Evolutionary conservation across 129 eudicot genomes (phyloP), one percentile per base, ranked within the genome.

Genomic region (Lactuca sativa): DNA sequence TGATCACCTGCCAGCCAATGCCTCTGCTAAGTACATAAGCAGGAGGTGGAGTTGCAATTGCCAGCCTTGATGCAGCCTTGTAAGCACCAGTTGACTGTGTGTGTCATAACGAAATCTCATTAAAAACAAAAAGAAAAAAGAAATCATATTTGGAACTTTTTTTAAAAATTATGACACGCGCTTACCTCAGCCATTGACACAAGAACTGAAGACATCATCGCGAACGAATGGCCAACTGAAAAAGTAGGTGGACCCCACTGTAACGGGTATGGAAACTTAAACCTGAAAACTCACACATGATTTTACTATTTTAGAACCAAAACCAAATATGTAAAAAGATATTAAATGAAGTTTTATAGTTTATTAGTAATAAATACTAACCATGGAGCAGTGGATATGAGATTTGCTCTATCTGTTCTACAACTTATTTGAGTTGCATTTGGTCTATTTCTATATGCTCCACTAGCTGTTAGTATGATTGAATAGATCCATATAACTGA

Each of bases 221-320:
- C 97, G 31, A 95, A 80, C 5, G 87, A 74, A 79, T 90, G 99
- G 18, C 99, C 99, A 0, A 91, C 97, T 3, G 95, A 82, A 61
- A 95, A 95, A 2, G 99, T 95, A 68, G 99, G 99, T 15, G 97
- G 93, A 17, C 99, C 99, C 99, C 99, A 95, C 80, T 90, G 99
- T 75, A 95, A 80, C 41, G 99, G 99, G 78, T 90, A 95, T 1
- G 97, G 97, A 70, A 95, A 87, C 81, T 78, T 90, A 63, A 95
- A 87, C 99, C 99, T 95, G 80, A 76, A 81, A 34, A 36, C 14
- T 43, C 53, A 59, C 10, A 54, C 37, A 67, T 59, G 56, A 18
- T 49, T 7, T 67, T 8, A n/a, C n/a, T 36, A 61, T 59, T 62
- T 62, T n/a, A 75, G 59, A 59, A 69, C 33, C 43, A 61, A 47